These are phyloP conservation scores for Chlamydomonas sp. DNA, from an alignment of 139 green algal genomes.

Conservation along the genomic window DNA sequence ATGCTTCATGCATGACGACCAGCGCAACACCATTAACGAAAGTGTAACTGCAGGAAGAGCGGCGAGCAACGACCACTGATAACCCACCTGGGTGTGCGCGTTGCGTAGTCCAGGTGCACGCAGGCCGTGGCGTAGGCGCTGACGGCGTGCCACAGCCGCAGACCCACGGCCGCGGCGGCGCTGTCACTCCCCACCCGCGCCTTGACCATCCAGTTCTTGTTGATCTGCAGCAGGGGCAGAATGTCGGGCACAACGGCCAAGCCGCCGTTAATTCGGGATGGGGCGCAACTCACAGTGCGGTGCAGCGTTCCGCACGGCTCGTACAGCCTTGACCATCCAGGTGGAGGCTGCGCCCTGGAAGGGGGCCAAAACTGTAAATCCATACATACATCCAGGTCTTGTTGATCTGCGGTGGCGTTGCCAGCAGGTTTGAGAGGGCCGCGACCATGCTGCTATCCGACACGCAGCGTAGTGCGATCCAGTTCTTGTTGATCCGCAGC, in stretches of 20 bases:
- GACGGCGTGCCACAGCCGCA: conserved; percentile 31
- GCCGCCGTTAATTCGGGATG: too few relatives aligned
- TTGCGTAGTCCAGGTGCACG: conserved; percentile 14
- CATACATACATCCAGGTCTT: conserved; percentile 86
- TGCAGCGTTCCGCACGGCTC: too few relatives aligned
- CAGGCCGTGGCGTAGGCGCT: conserved; percentile 20
- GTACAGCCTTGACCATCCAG: conserved; percentile 10
- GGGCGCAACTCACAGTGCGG: too few relatives aligned
- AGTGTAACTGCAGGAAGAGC: neutral
- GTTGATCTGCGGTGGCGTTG: conserved; percentile 19
- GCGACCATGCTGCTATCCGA: neutral
- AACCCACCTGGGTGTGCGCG: neutral
- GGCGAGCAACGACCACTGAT: neutral
- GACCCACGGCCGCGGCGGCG: conserved; percentile 33
- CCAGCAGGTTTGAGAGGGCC: neutral
- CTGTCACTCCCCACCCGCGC: conserved; percentile 56
- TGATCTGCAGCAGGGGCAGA: conserved; percentile 53
- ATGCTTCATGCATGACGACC: neutral
- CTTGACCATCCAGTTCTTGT: conserved; percentile 88
- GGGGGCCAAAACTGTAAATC: too few relatives aligned
- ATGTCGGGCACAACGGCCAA: too few relatives aligned
- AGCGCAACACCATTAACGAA: neutral
- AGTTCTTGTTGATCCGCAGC: too few relatives aligned
- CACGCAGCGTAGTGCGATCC: neutral
- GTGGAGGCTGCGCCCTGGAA: too few relatives aligned